phyloP scores from a whole-genome alignment of 1,284 basidiomycete genomes.

The Xanthoconium separans region DNA sequence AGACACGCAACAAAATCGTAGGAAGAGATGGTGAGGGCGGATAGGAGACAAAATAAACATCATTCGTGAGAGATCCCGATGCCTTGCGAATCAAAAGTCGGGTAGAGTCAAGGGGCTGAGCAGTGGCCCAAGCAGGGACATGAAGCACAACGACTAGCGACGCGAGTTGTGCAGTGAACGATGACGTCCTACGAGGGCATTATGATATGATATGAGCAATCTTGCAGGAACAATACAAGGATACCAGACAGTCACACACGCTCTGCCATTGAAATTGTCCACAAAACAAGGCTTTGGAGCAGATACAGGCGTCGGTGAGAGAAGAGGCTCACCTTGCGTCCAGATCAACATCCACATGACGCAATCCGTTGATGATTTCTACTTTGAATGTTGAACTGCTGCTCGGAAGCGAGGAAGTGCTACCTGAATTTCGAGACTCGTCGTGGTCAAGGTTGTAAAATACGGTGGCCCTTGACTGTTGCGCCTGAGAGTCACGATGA shows the following conservation, averaged over 20 bases:
- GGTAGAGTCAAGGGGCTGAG: constrained; percentile 43
- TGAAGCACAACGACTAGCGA: constrained; percentile 53
- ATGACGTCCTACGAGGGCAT: constrained; percentile 46
- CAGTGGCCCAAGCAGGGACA: constrained; percentile 57
- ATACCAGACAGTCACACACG: constrained; percentile 36
- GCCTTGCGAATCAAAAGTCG: constrained; percentile 72
- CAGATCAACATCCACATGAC: constrained; percentile 58
- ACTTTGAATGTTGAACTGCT: constrained; percentile 6
- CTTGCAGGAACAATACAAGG: constrained; percentile 21
- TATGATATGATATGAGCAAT: constrained; percentile 20
- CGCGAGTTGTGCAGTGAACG: constrained; percentile 61
- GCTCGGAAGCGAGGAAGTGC: neutral
- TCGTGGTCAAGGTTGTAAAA: constrained; percentile 9
- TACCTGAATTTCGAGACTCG: neutral
- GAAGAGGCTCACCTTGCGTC: constrained; percentile 67
- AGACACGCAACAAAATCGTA: constrained; percentile 84
- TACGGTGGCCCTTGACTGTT: constrained; percentile 1
- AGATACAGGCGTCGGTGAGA: constrained; percentile 8
- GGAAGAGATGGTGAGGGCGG: constrained; percentile 48
- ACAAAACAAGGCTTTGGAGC: constrained; percentile 13
- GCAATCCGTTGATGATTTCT: constrained; percentile 55
- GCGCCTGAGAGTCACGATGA: neutral
- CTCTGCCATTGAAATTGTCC: constrained; percentile 14
- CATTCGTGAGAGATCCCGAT: constrained; percentile 91
- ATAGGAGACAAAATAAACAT: constrained; percentile 89